Evolutionary conservation across 257 asterid genomes (phyloP).

Genomic region (Rauvolfia tetraphylla): DNA sequence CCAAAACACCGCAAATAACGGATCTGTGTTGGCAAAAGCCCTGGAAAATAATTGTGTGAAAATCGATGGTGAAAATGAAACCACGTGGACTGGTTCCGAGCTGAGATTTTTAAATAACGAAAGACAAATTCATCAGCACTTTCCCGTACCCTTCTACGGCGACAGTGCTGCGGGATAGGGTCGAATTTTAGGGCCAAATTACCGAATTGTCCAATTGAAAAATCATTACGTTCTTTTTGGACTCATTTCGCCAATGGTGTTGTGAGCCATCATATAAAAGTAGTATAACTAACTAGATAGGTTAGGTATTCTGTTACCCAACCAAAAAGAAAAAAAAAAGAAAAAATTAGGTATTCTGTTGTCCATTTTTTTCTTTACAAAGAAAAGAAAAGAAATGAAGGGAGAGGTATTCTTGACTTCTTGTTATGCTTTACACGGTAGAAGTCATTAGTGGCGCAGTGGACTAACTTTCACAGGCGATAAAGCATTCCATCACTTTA

Average conservation of each 20-base stretch:
- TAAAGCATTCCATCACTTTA: background rate
- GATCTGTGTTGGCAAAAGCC: conserved; percentile 37
- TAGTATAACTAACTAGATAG: no score
- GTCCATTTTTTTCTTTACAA: no score
- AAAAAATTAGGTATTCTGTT: no score
- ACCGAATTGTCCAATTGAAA: conserved; percentile 18
- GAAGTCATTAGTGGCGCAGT: background rate
- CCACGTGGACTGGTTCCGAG: conserved; percentile 43
- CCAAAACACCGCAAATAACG: conserved; percentile 38
- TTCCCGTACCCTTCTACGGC: conserved; percentile 30
- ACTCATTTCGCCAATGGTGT: no score
- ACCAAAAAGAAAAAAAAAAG: no score
- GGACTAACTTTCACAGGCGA: background rate
- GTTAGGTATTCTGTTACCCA: no score
- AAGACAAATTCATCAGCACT: background rate
- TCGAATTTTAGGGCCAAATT: background rate
- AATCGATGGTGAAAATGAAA: conserved; percentile 16
- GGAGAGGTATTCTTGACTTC: background rate
- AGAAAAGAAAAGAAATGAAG: no score
- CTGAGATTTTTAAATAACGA: conserved; percentile 8
- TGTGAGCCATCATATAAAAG: no score
- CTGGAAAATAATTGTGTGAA: background rate
- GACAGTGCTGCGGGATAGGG: conserved; percentile 19
- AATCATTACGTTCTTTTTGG: no score
- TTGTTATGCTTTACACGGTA: background rate